A percentile compares a stretch with the other conserved stretches of the same genome.
These are phyloP conservation scores for Corrigiola litoralis DNA, from an alignment of 179 eudicot genomes.

Conservation along the genomic window DNA sequence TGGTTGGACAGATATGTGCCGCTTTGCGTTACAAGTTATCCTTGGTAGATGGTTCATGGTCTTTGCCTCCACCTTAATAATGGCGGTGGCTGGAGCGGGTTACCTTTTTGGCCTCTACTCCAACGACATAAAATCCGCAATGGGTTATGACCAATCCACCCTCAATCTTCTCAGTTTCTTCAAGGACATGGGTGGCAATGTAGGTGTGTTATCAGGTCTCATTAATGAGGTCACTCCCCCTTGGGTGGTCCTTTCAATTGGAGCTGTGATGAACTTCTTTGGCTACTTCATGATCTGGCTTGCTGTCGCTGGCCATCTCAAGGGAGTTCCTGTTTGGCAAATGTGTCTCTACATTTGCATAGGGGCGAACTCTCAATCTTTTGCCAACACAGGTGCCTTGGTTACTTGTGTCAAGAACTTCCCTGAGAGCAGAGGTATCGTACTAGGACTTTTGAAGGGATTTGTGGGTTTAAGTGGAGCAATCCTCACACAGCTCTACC, in stretches of 20 bases:
- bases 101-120: slow-evolving; percentile 33
- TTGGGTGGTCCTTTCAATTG: slow-evolving; percentile 14
- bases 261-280: slow-evolving; percentile 17
- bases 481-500: slow-evolving; percentile 23
- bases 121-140: slow-evolving; percentile 15
- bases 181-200: slow-evolving; percentile 17
- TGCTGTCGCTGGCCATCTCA: slow-evolving; percentile 22
- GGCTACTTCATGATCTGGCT: slow-evolving; percentile 34
- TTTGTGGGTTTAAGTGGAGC: slow-evolving; percentile 32
- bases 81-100: slow-evolving; percentile 27
- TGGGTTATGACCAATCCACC: slow-evolving; percentile 23
- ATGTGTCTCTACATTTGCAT: slow-evolving; percentile 36
- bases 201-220: slow-evolving; percentile 17
- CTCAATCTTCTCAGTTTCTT: slow-evolving; percentile 19
- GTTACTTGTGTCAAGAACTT: slow-evolving; percentile 34
- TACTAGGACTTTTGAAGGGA: slow-evolving; percentile 26
- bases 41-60: slow-evolving; percentile 38
- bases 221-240: slow-evolving; percentile 18
- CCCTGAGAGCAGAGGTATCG: slow-evolving; percentile 23
- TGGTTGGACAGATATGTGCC: background rate
- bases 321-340: slow-evolving; percentile 28
- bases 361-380: slow-evolving; percentile 27
- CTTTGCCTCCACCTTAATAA: slow-evolving; percentile 23
- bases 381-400: slow-evolving; percentile 27
- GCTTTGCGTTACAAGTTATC: slow-evolving; percentile 13